Conservation (phyloP, 345 rosid genomes). For the Rhodamnia rubescens region DNA sequence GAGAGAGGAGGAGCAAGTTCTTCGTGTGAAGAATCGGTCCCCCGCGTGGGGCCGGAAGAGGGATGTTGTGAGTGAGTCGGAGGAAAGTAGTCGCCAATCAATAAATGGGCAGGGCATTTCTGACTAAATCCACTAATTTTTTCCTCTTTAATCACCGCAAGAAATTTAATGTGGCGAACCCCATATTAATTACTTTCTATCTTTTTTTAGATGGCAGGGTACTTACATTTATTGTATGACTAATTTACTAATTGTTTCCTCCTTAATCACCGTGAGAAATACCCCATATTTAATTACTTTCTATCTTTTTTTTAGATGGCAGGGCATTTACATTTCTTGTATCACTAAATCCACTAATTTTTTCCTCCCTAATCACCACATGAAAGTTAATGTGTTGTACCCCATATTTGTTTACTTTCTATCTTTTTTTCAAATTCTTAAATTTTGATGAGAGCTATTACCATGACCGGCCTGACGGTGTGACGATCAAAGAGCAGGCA, state of each 20-base stretch:
- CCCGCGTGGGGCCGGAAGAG: background rate
- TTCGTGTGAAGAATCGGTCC: background rate
- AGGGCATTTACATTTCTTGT: background rate
- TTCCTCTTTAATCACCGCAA: background rate
- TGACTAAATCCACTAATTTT: background rate
- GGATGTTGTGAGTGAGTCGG: background rate
- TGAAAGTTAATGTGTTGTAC: too few species aligned
- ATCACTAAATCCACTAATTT: background rate
- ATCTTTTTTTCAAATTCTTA: background rate
- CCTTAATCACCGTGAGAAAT: background rate
- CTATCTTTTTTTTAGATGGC: background rate
- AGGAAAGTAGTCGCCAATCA: background rate
- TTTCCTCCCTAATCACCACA: background rate
- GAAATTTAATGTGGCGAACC: background rate
- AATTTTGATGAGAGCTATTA: background rate
- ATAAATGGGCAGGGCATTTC: background rate
- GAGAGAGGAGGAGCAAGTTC: background rate
- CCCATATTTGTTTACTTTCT: background rate
- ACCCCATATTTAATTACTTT: too few species aligned
- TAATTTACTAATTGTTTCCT: background rate
- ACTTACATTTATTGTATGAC: background rate
- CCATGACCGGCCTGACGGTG: too few species aligned
- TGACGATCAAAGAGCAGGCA: too few species aligned
- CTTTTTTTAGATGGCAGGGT: background rate
- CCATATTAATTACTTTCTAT: background rate